Evolutionary conservation across 2,329 filamentous ascomycete species (phyloP).

Genomic region (Cladophialophora bantiana): DNA sequence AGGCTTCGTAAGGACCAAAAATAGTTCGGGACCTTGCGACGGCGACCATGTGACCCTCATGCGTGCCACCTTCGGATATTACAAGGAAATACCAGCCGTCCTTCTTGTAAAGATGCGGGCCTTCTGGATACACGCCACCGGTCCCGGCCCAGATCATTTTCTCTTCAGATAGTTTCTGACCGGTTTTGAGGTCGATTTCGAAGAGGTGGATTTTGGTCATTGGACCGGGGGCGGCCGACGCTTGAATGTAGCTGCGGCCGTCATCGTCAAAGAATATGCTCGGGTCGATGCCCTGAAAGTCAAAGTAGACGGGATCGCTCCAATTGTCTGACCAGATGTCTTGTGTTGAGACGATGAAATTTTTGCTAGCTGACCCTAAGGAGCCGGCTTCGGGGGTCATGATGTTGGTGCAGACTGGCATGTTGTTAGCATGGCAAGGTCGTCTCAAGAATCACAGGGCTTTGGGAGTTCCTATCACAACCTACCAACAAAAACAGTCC

Average conservation of each 20-base stretch:
- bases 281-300: conserved; percentile 62
- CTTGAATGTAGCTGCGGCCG: conserved; percentile 58
- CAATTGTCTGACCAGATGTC: conserved; percentile 61
- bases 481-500: conserved; percentile 55
- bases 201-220: conserved; percentile 36
- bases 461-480: conserved; percentile 17
- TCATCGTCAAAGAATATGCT: conserved; percentile 63
- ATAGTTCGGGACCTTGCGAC: conserved; percentile 54
- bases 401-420: conserved; percentile 49
- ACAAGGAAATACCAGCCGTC: conserved; percentile 62
- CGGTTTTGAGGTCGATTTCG: conserved; percentile 43
- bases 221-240: conserved; percentile 46
- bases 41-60: conserved; percentile 41
- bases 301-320: conserved; percentile 63
- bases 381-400: conserved; percentile 53
- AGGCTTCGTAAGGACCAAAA: conserved; percentile 69
- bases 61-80: conserved; percentile 62
- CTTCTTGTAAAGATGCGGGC: conserved; percentile 61
- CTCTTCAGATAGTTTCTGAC: conserved; percentile 60
- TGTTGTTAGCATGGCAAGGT: background rate
- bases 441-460: background rate
- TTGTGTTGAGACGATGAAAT: conserved; percentile 62
- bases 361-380: conserved; percentile 56
- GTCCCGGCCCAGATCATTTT: conserved; percentile 69
- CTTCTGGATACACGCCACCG: conserved; percentile 54